These are phyloP conservation scores for Fusarium continuum DNA, from an alignment of 2,329 filamentous ascomycete species.

Conservation along the genomic window DNA sequence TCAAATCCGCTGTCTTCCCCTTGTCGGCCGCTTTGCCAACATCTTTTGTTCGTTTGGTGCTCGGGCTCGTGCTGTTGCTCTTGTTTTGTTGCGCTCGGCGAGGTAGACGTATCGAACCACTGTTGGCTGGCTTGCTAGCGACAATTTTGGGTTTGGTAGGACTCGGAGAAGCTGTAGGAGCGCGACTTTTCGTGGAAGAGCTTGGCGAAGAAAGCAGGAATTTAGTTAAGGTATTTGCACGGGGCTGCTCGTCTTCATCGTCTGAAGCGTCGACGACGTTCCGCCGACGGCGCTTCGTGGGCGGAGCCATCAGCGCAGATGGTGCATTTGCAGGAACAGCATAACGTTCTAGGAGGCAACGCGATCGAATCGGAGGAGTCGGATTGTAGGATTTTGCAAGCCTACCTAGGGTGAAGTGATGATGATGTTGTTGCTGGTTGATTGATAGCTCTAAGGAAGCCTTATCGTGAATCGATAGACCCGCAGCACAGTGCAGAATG, in stretches of 20 bases:
- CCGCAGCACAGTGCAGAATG: constrained; percentile 28
- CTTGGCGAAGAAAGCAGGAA: constrained; percentile 64
- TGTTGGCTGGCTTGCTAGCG: constrained; percentile 34
- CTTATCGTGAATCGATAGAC: constrained; percentile 29
- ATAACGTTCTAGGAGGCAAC: constrained; percentile 35
- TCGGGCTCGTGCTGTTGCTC: constrained; percentile 46
- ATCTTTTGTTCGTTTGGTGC: constrained; percentile 53
- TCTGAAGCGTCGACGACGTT: constrained; percentile 62
- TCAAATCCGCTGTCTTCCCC: constrained; percentile 64
- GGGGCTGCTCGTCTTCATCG: constrained; percentile 58
- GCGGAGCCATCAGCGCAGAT: constrained; percentile 62
- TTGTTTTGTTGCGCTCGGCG: constrained; percentile 43
- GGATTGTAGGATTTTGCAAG: background rate
- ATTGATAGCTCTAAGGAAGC: constrained; percentile 31
- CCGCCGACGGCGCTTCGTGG: constrained; percentile 67
- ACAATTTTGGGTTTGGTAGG: constrained; percentile 49
- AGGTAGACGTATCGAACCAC: constrained; percentile 33
- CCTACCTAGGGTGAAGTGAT: constrained; percentile 1
- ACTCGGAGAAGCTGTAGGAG: constrained; percentile 53
- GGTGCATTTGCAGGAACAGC: constrained; percentile 40
- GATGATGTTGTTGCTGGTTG: constrained; percentile 28
- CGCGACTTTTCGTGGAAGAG: constrained; percentile 47
- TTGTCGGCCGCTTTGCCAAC: constrained; percentile 57
- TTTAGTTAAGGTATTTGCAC: constrained; percentile 60
- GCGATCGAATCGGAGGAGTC: constrained; percentile 2